phyloP scores from a whole-genome alignment of 2,329 filamentous ascomycete species.

The Fusarium azukiicola region DNA sequence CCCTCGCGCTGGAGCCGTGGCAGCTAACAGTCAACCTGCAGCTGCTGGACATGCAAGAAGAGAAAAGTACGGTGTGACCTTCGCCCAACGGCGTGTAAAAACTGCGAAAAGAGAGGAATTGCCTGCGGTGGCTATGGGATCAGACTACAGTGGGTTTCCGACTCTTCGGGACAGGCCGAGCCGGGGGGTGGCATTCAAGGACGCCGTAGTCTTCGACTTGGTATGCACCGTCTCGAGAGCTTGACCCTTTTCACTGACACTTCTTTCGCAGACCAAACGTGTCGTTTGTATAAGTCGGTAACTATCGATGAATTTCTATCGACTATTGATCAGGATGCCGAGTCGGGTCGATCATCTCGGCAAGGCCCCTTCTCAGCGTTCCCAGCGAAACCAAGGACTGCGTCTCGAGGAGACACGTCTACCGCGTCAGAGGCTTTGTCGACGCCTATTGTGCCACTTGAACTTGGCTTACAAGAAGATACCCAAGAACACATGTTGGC shows the following conservation, averaged over 20 bases:
- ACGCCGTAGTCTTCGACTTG: conserved; percentile 1
- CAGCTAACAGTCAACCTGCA: not conserved
- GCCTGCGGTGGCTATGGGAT: conserved; percentile 10
- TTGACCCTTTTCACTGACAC: not conserved
- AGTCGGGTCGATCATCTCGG: conserved; percentile 13
- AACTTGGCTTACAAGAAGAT: not conserved
- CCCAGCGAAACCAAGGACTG: not conserved
- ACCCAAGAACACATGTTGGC: not conserved
- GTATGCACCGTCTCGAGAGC: not conserved
- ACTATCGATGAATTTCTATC: not conserved
- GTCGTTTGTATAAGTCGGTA: not conserved
- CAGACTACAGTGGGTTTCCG: conserved; percentile 5
- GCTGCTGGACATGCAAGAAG: conserved; percentile 44
- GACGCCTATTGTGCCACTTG: not conserved
- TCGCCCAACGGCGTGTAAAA: conserved; percentile 28
- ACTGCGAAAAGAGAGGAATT: conserved; percentile 31
- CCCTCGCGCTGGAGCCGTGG: not conserved
- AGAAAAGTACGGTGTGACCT: conserved; percentile 42
- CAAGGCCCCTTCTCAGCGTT: conserved; percentile 11
- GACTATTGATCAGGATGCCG: not conserved
- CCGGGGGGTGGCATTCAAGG: not conserved
- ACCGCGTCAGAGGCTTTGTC: not conserved
- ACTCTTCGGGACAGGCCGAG: not conserved
- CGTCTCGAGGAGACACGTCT: not conserved
- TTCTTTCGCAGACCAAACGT: not conserved